phyloP scores from a whole-genome alignment of 805 yeast species.

The Pichia pseudocactophila region DNA sequence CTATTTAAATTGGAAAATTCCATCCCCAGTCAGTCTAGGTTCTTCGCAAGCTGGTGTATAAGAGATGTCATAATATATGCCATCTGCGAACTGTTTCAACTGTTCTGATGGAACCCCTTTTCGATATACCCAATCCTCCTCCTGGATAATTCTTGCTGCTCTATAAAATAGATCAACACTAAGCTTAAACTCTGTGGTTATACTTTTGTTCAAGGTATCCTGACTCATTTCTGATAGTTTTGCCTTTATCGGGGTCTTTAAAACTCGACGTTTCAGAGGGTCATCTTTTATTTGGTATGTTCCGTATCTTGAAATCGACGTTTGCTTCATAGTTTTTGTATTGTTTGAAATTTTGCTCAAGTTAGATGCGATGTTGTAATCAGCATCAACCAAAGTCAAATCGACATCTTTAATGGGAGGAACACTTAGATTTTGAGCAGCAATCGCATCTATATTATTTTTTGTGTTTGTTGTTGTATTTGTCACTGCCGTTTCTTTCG shows the following conservation, averaged over 20 bases:
- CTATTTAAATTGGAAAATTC: no score
- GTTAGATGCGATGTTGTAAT: no score
- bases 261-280: not conserved
- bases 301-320: conserved; percentile 1
- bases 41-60: not conserved
- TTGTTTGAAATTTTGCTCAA: no score
- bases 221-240: conserved; percentile 6
- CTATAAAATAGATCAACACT: not conserved
- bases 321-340: not conserved
- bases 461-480: no score
- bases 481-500: no score
- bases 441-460: no score
- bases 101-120: conserved; percentile 7
- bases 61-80: not conserved
- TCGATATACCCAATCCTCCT: conserved; percentile 10
- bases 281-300: conserved; percentile 1
- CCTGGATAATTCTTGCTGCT: not conserved
- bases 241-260: not conserved
- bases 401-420: no score
- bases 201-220: conserved; percentile 1
- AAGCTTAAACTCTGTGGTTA: not conserved
- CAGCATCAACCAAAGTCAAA: no score
- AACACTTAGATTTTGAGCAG: no score
- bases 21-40: not conserved
- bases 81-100: not conserved